phyloP scores from a whole-genome alignment of 1,284 basidiomycete species.

The Irpex sp. region DNA sequence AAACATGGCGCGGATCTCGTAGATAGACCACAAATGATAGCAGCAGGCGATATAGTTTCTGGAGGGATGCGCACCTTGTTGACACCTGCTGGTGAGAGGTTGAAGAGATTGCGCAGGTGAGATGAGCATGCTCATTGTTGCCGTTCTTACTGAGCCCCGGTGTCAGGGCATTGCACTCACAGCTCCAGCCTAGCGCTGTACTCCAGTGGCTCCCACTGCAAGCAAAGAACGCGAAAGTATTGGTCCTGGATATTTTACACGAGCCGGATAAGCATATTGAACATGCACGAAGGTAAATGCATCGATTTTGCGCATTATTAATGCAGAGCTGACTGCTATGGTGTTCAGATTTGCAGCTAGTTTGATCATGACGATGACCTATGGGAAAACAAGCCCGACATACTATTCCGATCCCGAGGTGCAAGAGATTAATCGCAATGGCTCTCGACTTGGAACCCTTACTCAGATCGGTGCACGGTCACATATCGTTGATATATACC shows the following conservation, averaged over 20 bases:
- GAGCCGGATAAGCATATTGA: conserved; percentile 46
- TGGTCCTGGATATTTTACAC: conserved; percentile 49
- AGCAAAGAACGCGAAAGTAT: conserved; percentile 40
- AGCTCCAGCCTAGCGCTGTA: conserved; percentile 46
- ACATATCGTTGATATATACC: conserved; percentile 56
- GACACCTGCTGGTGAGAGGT: conserved; percentile 18
- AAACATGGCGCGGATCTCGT: conserved; percentile 26
- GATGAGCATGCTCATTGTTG: background rate
- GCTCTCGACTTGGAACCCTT: conserved; percentile 43
- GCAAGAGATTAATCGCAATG: conserved; percentile 42
- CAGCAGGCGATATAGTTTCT: conserved; percentile 24
- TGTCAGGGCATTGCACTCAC: conserved; percentile 44
- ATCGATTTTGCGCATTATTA: background rate
- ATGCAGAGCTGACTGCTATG: background rate
- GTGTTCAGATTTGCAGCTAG: conserved; percentile 53
- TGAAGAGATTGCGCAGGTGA: conserved; percentile 24
- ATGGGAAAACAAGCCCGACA: conserved; percentile 51
- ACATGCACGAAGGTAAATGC: conserved; percentile 44
- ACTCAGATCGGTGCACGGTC: conserved; percentile 45
- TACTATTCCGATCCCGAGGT: conserved; percentile 57
- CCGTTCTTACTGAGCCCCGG: background rate
- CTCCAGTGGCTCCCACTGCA: conserved; percentile 45
- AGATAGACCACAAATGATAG: conserved; percentile 21
- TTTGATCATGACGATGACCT: conserved; percentile 62
- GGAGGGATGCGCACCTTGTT: conserved; percentile 23